Evolutionary conservation across 352 stramenopile genomes (phyloP).

Genomic region (Bremia lactucae): DNA sequence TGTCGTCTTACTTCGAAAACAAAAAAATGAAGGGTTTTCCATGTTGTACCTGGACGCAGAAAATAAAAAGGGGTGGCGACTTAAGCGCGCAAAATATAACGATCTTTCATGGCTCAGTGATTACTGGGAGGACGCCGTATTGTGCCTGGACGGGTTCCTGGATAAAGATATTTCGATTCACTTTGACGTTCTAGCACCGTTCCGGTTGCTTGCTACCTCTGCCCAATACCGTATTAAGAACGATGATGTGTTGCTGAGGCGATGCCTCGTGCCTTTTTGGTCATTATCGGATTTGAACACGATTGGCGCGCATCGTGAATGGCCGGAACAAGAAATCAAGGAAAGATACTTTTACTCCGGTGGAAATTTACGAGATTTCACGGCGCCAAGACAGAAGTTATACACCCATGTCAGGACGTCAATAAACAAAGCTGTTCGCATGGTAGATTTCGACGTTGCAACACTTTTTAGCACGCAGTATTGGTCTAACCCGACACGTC

Average conservation of each 20-base stretch:
- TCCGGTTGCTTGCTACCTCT: not conserved
- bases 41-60: not conserved
- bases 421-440: not conserved
- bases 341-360: too few relatives aligned
- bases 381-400: too few relatives aligned
- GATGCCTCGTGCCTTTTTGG: not conserved
- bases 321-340: too few relatives aligned
- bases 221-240: not conserved
- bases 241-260: not conserved
- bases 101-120: not conserved
- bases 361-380: too few relatives aligned
- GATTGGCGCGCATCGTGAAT: not conserved
- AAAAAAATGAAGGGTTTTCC: not conserved
- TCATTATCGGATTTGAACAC: not conserved
- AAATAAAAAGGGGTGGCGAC: not conserved
- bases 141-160: not conserved
- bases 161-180: not conserved
- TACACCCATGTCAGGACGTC: not conserved
- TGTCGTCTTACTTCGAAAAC: not conserved
- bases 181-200: not conserved
- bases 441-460: too few relatives aligned
- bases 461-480: too few relatives aligned
- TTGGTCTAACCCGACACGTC: too few relatives aligned
- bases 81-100: not conserved
- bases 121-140: not conserved